Base-by-base conservation (phyloP, 2,329 filamentous ascomycete species). In the Penicillium sp. region DNA sequence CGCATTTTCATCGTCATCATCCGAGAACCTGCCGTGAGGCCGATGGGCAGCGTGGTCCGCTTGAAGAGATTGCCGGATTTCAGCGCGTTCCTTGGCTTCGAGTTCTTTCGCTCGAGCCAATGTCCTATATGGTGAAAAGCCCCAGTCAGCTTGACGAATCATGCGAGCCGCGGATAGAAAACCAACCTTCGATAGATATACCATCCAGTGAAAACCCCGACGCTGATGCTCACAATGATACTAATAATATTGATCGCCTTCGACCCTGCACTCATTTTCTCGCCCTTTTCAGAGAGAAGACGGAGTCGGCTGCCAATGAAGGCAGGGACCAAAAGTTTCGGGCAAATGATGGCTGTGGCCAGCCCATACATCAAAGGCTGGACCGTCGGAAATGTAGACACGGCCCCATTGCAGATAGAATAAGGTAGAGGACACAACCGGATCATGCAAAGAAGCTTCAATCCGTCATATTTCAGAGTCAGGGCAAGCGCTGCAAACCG, bases 381-480 rank as follows among this genome's bases (percentile, higher is more conserved):
- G 22, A 98, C 85, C 20, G 84, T 94, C 2, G 89, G 89, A 45
- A 98, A 89, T 1, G 92, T 96, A 18, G 87, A 87, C 38, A 98
- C 78, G 44, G 94, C 94, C 34, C 88, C 92, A 60, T 98, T 98
- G 59, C 85, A 89, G 51, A 96, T 71, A 35, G 85, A 92, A 62
- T 94, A 98, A 10, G 92, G 92, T 43, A 98, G 62, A 2, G 92
- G 92, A 56, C 90, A 96, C 48, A 96, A 76, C 18, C 92, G 79
- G 52, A 98, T 92, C 76, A 92, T 93, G 46, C 86, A 82, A 30
- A 98, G 74, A 37, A 96, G 80, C 55, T 87, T 84, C 35, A 98
- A 65, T 1, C 92, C 92, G 56, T 98, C 92, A 56, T 85, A 82
- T 48, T 94, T 87, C 45, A 98, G 72, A 6, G 92, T 92, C 54